Base-by-base conservation (phyloP, 495 filamentous ascomycete species). In the Aspergillus biplanus region DNA sequence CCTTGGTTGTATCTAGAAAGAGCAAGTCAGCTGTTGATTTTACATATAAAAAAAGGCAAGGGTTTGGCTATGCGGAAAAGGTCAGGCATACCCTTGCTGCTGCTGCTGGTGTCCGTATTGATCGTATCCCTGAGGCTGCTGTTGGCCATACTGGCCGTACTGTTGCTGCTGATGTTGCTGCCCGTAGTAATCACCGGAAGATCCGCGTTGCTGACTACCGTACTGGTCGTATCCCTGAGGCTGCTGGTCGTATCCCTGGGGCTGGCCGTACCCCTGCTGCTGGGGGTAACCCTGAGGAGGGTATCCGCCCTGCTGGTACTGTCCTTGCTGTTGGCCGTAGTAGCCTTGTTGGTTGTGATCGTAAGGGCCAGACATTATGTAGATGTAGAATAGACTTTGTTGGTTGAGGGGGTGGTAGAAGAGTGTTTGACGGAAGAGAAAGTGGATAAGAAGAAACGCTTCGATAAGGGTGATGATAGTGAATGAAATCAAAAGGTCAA, bases 281-380 rank as follows among this genome's bases (percentile, higher is more conserved):
- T 68, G 69, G 37, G 64, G 65, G 65, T 75, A 75, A n/a, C 72
- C 72, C 49, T 72, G 68, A 27, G 68, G 66, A 33, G 56, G 59
- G 65, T 75, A 71, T 37, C 69, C 69, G 46, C 69, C 67, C 65
- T 75, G 68, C 58, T 78, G 68, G 63, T 62, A 63, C 52, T 79
- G 63, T 34, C 53, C 52, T 12, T 67, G 21, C 21, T 27, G 21
- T 27, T 27, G 65, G 59, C 55, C 58, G 61, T 69, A 67, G 53
- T 63, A 53, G 49, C 61, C 62, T 52, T 71, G 73, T 70, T 77
- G 73, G 70, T 79, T 71, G n/a, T 78, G 70, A 53, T 76, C 68
- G 74, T 80, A 74, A 42, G 63, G 64, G 55, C 75, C 79, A 63
- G 79, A 81, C 79, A 81, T 81, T 55, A 55, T 72, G 37, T 56